Base-by-base conservation (phyloP, 164 flowering plant species). In the Stephania cephalantha region DNA sequence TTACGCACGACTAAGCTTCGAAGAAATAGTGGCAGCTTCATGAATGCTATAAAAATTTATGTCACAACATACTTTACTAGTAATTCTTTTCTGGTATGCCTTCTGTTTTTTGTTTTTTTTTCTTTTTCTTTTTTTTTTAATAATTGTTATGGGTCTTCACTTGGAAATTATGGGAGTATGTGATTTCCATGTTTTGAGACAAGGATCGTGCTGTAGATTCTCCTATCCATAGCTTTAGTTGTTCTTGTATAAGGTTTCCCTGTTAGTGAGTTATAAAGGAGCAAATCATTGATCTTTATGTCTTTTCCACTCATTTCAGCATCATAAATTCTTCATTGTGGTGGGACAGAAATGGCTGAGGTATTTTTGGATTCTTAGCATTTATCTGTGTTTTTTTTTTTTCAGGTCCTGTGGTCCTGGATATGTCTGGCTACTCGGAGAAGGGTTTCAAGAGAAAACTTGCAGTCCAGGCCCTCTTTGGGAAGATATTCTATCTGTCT, bases 401-500 rank as follows among this genome's bases (percentile, higher is more conserved):
- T 15, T 80, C 89, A 95, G 99, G 98, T 70, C 99, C 99, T n/a
- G 98, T 95, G 83, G 97, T 94, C 73, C 89, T 93, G 99, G 89
- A 93, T 83, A 81, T 84, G 79, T 85, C 96, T 31, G 97, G 97
- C 73, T 95, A 90, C 81, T 83, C 99, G 69, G 95, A 90, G 76
- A 92, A 86, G 80, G 99, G 99, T 72, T 88, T 89, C 79, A 87
- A 88, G 85, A 88, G 97, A 81, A 95, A 95, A 83, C 88, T 91
- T 74, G 99, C 98, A 58, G 97, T 95, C 61, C 92, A 94, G 82
- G 76, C 93, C 42, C 94, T 95, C 61, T 95, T 93, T 80, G 97
- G 98, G 64, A 93, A 94, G 85, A 80, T 95, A 52, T 87, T 86
- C 77, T 95, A 93, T 85, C 82, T 95, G 3, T 88, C 99, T 69